Percentiles rank a stretch among this genome's conserved stretches.
Conservation (phyloP, 176 grass and related monocot species). For the Oryza australiensis region DNA sequence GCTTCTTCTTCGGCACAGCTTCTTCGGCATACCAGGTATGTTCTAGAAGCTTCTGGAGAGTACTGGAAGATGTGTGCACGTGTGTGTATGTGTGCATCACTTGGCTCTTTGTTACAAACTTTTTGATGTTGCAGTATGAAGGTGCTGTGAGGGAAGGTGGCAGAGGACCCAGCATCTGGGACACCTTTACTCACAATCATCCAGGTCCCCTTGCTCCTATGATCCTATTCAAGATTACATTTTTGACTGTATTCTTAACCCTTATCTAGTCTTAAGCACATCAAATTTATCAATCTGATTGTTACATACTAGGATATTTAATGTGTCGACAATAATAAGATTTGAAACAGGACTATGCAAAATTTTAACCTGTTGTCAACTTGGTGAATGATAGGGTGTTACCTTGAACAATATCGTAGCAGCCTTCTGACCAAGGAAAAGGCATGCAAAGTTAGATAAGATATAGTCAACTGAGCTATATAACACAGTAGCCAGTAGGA, state of each 20-base stretch:
- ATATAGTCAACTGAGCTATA: not conserved
- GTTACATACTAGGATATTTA: not conserved
- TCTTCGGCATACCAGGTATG: conserved; percentile 80
- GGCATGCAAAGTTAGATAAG: not conserved
- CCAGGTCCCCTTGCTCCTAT: conserved; percentile 52
- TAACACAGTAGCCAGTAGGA: not conserved
- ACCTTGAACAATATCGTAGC: not conserved
- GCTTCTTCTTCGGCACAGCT: conserved; percentile 76
- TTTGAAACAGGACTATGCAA: not conserved
- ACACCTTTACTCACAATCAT: conserved; percentile 70
- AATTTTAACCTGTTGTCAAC: not conserved
- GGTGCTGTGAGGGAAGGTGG: conserved; percentile 62
- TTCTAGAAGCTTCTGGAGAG: conserved; percentile 10
- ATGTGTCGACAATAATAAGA: not conserved
- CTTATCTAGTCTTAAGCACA: no score
- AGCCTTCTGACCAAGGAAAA: not conserved
- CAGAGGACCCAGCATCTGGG: conserved; percentile 75
- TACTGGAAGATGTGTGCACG: not conserved
- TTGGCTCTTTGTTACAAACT: not conserved
- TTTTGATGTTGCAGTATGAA: conserved; percentile 64
- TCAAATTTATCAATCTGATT: not conserved
- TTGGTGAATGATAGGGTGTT: not conserved
- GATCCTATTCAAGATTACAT: conserved; percentile 12
- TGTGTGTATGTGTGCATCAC: not conserved
- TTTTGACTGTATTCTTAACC: not conserved